Evolutionary conservation across 1,284 basidiomycete genomes (phyloP).

Genomic region (Fomes fomentarius): DNA sequence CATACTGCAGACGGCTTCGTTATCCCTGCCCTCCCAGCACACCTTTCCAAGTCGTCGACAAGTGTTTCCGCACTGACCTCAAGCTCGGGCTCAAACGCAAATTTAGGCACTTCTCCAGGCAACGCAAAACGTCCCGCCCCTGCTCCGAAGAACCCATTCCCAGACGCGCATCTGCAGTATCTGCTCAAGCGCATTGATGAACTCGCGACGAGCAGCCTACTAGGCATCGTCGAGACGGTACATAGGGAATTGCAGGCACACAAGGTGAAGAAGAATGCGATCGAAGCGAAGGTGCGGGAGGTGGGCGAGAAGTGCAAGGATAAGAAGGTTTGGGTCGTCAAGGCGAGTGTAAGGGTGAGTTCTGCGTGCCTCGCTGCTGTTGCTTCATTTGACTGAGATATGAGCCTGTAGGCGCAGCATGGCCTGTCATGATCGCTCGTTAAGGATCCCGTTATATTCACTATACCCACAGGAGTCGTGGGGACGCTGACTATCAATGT

Average conservation of each 20-base stretch:
- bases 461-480: background rate
- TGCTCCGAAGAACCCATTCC: constrained; percentile 64
- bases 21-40: constrained; percentile 43
- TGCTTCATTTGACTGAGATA: background rate
- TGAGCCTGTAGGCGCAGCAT: constrained; percentile 12
- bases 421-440: constrained; percentile 13
- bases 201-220: constrained; percentile 60
- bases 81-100: constrained; percentile 15
- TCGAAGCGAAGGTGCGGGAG: constrained; percentile 79
- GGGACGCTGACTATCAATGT: background rate
- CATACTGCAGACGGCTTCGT: constrained; percentile 33
- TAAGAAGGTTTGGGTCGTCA: constrained; percentile 72
- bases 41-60: constrained; percentile 15
- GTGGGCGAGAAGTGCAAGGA: constrained; percentile 72
- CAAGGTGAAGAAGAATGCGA: constrained; percentile 79
- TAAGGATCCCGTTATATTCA: background rate
- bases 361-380: background rate
- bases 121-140: constrained; percentile 38
- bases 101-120: background rate
- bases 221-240: constrained; percentile 70
- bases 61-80: constrained; percentile 10
- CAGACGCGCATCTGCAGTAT: constrained; percentile 60
- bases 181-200: constrained; percentile 61
- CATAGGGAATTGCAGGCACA: constrained; percentile 66
- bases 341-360: constrained; percentile 42